phyloP scores from a whole-genome alignment of 2,329 filamentous ascomycete genomes.

The Fusarium brevicatenulatum region DNA sequence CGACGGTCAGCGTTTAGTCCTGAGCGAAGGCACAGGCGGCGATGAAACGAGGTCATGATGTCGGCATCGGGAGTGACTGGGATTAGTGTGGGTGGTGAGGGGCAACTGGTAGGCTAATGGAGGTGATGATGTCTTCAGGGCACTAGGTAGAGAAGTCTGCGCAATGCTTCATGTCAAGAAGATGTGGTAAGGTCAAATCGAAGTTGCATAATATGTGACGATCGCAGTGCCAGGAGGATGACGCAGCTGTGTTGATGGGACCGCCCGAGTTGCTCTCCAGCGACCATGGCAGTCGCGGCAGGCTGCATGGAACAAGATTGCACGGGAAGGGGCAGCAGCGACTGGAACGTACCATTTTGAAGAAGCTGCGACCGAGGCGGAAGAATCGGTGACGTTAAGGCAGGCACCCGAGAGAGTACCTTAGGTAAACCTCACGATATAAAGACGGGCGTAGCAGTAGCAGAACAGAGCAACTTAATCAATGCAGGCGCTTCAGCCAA shows the following conservation, averaged over 20 bases:
- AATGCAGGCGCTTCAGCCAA: slow-evolving; percentile 20
- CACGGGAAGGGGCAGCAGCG: slow-evolving; percentile 10
- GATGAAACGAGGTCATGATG: slow-evolving; percentile 35
- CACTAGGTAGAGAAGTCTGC: slow-evolving; percentile 22
- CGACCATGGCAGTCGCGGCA: slow-evolving; percentile 26
- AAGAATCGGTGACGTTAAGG: slow-evolving; percentile 4
- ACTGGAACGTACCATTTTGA: slow-evolving; percentile 40
- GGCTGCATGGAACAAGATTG: slow-evolving; percentile 25
- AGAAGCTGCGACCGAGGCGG: slow-evolving; percentile 24
- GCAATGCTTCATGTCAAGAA: slow-evolving; percentile 7
- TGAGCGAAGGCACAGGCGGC: slow-evolving; percentile 32
- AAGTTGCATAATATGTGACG: slow-evolving; percentile 9
- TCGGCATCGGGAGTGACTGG: slow-evolving; percentile 35
- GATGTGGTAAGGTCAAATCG: not conserved
- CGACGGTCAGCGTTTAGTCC: slow-evolving; percentile 41
- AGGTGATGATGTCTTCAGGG: slow-evolving; percentile 24
- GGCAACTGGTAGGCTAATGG: slow-evolving; percentile 28
- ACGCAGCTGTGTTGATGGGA: slow-evolving; percentile 32
- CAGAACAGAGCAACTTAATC: slow-evolving; percentile 10
- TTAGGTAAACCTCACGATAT: slow-evolving; percentile 21
- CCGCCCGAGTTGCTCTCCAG: slow-evolving; percentile 16
- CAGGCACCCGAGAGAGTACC: slow-evolving; percentile 3
- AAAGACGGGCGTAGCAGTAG: slow-evolving; percentile 22
- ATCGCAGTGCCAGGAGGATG: slow-evolving; percentile 17
- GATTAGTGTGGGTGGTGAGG: slow-evolving; percentile 30